These are phyloP conservation scores for Saccharomycopsis fermentans DNA, from an alignment of 805 yeast species.

Conservation along the genomic window DNA sequence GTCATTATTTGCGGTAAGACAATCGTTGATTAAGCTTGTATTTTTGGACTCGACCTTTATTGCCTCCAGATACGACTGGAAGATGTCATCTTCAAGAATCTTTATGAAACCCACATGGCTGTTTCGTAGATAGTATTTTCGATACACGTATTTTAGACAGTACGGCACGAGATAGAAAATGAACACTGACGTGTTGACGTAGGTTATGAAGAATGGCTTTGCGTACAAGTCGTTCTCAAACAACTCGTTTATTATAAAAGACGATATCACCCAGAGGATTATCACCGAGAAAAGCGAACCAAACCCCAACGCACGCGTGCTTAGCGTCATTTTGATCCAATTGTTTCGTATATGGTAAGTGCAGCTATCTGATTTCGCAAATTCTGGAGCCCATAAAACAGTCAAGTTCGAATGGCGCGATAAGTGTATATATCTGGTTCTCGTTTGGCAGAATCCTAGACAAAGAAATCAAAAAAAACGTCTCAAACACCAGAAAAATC, in stretches of 20 bases:
- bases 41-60: not conserved
- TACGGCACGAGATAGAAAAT: constrained; percentile 65
- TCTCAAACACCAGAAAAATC: too few relatives aligned
- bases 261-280: constrained; percentile 82
- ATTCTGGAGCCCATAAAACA: too few relatives aligned
- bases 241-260: constrained; percentile 70
- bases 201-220: constrained; percentile 89
- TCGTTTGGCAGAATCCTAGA: too few relatives aligned
- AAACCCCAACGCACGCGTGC: constrained; percentile 43
- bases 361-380: too few relatives aligned
- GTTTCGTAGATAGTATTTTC: constrained; percentile 3
- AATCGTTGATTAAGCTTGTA: not conserved
- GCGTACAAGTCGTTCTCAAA: constrained; percentile 61
- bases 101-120: not conserved
- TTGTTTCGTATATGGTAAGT: too few relatives aligned
- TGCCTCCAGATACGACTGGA: not conserved
- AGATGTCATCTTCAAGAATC: not conserved
- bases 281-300: constrained; percentile 66
- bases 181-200: constrained; percentile 81
- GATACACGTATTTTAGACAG: constrained; percentile 22
- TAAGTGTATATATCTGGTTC: too few relatives aligned
- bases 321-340: not conserved
- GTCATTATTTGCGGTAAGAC: not conserved
- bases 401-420: too few relatives aligned
- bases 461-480: too few relatives aligned